A percentile compares a stretch with the other conserved stretches of the same genome.
Evolutionary conservation across 1,284 basidiomycete genomes (phyloP).

Genomic region (Fomitopsis betulina): DNA sequence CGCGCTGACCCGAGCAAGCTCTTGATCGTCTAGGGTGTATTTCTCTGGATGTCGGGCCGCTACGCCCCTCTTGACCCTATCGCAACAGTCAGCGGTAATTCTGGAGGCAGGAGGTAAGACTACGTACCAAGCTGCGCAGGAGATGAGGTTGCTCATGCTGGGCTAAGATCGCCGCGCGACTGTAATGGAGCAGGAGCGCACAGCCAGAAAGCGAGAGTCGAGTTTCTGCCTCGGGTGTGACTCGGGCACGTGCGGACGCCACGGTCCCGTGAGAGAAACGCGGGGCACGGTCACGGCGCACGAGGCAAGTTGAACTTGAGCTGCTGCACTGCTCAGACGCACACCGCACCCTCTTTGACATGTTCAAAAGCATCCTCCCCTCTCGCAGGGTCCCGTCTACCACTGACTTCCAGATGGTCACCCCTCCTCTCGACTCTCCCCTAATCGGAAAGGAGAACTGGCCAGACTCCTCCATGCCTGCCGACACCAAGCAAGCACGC

Average conservation of each 20-base stretch:
- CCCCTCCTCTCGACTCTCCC: slow-evolving; percentile 33
- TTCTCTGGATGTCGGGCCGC: slow-evolving; percentile 76
- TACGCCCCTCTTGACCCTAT: slow-evolving; percentile 83
- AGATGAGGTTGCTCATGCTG: slow-evolving; percentile 70
- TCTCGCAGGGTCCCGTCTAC: slow-evolving; percentile 55
- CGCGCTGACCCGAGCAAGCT: slow-evolving; percentile 87
- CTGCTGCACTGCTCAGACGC: not conserved
- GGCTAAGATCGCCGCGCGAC: not conserved
- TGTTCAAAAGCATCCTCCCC: slow-evolving; percentile 75
- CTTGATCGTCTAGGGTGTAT: slow-evolving; percentile 89
- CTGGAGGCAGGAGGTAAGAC: not conserved
- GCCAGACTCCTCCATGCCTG: slow-evolving; percentile 26
- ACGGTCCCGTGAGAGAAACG: slow-evolving; percentile 5
- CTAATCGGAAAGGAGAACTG: slow-evolving; percentile 63
- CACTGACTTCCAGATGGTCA: slow-evolving; percentile 69
- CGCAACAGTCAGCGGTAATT: slow-evolving; percentile 14
- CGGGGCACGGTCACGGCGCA: slow-evolving; percentile 1
- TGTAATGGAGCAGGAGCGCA: not conserved
- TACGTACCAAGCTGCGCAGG: slow-evolving; percentile 44
- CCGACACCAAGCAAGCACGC: slow-evolving; percentile 16
- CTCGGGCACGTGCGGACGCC: not conserved
- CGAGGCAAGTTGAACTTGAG: slow-evolving; percentile 9
- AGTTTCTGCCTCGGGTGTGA: not conserved
- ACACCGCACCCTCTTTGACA: slow-evolving; percentile 20
- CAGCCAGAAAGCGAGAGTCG: not conserved